Base-by-base conservation (phyloP, 352 stramenopile genomes). In the Phytophthora idaei region DNA sequence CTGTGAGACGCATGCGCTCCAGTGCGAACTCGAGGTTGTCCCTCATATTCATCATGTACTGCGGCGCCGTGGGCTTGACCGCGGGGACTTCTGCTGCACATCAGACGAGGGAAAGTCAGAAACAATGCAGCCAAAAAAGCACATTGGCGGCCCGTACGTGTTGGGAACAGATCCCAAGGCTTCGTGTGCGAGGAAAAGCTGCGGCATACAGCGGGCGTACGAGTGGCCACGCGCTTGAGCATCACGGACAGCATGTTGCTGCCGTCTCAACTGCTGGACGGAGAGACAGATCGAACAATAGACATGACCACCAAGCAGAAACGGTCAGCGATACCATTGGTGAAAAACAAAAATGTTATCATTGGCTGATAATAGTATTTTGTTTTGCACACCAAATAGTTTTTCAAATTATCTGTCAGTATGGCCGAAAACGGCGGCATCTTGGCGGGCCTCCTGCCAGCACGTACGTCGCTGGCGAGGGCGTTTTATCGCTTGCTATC, bases 21-120 rank as follows among this genome's bases (percentile, higher is more conserved):
- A 89, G 57, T 41, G 70, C 74, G 39, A 87, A 87, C 46, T 87
- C 78, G 9, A 89, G 54, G 49, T 80, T 89, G 47, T 86, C 76
- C 46, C 60, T 64, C 71, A 81, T 82, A 53, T 85, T 81, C 41
- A 81, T 80, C 57, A 89, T 61, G 62, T 89, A 85, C 28, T 69
- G 67, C 25, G 76, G 74, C 9, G 74, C 69, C 31, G 77, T 64
- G 11, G 59, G 53, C 21, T 69, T 64, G 9, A 29, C 34, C 21
- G 44, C 54, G 32, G 60, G 54, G 7, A 41, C 36, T 56, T 66
- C 49, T 46, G 56, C 55, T 74, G 45, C 46, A 64, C 36, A 61
- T 54, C 29, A 56, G 73, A 21, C 21, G 21, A 21, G 21, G 3
- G 9, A 42, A 44, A 31, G 44, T 67, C 42, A 70, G 42, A 55